These are phyloP conservation scores for Amanita rubescens DNA, from an alignment of 768 basidiomycete genomes.

Conservation along the genomic window DNA sequence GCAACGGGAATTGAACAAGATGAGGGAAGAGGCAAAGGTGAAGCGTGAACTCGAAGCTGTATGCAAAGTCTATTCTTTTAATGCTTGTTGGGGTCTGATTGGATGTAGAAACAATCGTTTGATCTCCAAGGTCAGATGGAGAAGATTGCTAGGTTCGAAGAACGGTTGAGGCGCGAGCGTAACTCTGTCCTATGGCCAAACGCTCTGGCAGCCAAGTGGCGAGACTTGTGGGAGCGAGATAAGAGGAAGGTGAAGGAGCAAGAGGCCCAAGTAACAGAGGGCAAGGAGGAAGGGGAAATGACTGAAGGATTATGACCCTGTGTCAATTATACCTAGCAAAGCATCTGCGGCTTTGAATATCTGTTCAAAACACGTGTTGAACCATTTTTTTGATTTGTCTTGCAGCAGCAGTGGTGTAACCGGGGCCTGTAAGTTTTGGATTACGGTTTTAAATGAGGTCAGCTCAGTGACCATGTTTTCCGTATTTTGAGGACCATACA, in stretches of 20 bases:
- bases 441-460: conserved; percentile 26
- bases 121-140: conserved; percentile 54
- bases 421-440: conserved; percentile 28
- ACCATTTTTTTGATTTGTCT: conserved; percentile 43
- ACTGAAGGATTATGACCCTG: not conserved
- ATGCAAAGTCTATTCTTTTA: conserved; percentile 14
- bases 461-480: conserved; percentile 33
- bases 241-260: conserved; percentile 25
- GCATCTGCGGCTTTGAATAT: conserved; percentile 36
- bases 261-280: conserved; percentile 22
- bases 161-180: conserved; percentile 37
- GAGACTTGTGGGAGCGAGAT: conserved; percentile 43
- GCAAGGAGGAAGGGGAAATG: conserved; percentile 35
- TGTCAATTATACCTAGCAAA: not conserved
- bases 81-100: not conserved
- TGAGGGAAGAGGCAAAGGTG: conserved; percentile 62
- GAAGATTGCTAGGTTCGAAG: conserved; percentile 58
- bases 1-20: conserved; percentile 55
- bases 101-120: conserved; percentile 37
- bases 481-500: conserved; percentile 57
- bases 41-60: conserved; percentile 52
- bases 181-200: conserved; percentile 58
- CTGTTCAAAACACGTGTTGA: conserved; percentile 57
- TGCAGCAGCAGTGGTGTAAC: conserved; percentile 19
- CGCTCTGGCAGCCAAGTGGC: conserved; percentile 50